Percentiles rank a stretch among this genome's conserved stretches.
phyloP scores from a whole-genome alignment of 441 rosid species.

The Corymbia citriodora region DNA sequence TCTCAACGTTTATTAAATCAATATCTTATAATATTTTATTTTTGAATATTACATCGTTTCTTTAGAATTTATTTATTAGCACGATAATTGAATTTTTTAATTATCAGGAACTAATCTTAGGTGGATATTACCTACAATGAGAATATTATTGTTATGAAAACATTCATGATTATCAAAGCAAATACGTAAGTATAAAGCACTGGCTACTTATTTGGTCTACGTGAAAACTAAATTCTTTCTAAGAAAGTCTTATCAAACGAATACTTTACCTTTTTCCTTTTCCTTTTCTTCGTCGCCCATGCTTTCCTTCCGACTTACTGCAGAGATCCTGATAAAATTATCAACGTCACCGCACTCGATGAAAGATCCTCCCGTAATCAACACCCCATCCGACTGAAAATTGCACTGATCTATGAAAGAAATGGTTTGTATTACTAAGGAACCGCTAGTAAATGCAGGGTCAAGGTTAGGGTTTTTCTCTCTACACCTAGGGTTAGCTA shows the following conservation, averaged over 20 bases:
- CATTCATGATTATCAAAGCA: not conserved
- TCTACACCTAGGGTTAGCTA: not conserved
- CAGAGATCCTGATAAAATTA: not conserved
- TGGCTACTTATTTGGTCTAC: not conserved
- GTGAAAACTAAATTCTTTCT: not conserved
- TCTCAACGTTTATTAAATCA: not conserved
- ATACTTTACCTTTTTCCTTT: not conserved
- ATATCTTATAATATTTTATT: not conserved
- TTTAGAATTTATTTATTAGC: not conserved
- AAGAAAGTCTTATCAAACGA: not conserved
- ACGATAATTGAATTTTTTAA: not conserved
- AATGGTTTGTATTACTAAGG: not conserved
- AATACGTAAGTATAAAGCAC: not conserved
- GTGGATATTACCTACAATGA: not conserved
- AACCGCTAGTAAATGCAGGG: not conserved
- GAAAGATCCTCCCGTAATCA: not conserved
- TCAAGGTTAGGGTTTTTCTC: not conserved
- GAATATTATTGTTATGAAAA: not conserved
- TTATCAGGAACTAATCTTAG: not conserved
- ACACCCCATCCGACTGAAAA: not conserved
- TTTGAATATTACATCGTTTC: not conserved
- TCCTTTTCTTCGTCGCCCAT: not conserved
- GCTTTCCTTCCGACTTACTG: not conserved
- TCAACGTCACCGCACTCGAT: not conserved
- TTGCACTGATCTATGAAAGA: not conserved